Percentiles rank a stretch among this genome's conserved stretches.
phyloP scores from a whole-genome alignment of 805 yeast genomes.

The Yarrowia hollandica region DNA sequence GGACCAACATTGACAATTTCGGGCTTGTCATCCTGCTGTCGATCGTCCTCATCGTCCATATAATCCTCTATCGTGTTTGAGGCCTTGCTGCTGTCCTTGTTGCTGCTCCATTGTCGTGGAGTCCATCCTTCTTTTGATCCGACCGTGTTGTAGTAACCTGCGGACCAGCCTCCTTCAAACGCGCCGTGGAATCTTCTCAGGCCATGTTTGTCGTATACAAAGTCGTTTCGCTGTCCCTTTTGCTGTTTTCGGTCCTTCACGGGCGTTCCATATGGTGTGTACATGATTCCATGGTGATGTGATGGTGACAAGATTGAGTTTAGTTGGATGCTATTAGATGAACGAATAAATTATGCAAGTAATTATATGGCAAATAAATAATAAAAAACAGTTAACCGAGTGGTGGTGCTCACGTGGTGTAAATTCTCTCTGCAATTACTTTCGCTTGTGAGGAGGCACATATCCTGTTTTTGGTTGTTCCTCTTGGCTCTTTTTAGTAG shows the following conservation, averaged over 20 bases:
- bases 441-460: conserved; percentile 12
- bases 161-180: conserved; percentile 43
- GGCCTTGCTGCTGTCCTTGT: conserved; percentile 31
- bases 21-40: conserved; percentile 9
- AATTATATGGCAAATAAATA: too few relatives aligned
- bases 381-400: too few relatives aligned
- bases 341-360: too few relatives aligned
- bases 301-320: background rate
- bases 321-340: too few relatives aligned
- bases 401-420: too few relatives aligned
- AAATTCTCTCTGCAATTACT: background rate
- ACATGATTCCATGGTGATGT: background rate
- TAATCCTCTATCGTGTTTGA: conserved; percentile 37
- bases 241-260: background rate
- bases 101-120: conserved; percentile 36
- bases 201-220: conserved; percentile 23
- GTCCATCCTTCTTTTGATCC: conserved; percentile 44
- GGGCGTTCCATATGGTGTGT: conserved; percentile 22
- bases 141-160: conserved; percentile 42
- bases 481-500: background rate
- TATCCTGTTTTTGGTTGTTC: background rate
- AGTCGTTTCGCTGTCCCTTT: background rate
- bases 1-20: background rate
- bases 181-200: conserved; percentile 40
- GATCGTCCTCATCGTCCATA: conserved; percentile 42